Evolutionary conservation across 139 green algal species (phyloP).

Genomic region (Micractinium conductrix): DNA sequence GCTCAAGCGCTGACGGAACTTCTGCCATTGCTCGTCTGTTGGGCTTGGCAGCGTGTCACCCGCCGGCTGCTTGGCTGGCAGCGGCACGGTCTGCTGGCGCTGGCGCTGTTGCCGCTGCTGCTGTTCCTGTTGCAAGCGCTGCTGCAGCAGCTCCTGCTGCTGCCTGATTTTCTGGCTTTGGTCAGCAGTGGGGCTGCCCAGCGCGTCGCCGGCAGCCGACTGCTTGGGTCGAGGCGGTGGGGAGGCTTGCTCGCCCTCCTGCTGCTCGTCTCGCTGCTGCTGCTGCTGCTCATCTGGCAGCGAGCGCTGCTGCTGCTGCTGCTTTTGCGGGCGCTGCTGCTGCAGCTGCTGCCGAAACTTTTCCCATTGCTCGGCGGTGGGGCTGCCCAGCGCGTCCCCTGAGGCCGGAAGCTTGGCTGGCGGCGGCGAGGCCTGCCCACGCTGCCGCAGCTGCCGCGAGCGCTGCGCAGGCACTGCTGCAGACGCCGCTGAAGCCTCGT

Average conservation of each 20-base stretch:
- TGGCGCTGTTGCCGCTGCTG: too few species aligned
- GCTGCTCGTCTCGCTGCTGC: background rate
- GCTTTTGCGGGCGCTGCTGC: background rate
- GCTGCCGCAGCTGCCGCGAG: background rate
- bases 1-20: too few species aligned
- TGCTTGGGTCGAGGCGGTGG: too few species aligned
- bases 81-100: too few species aligned
- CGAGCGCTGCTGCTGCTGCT: background rate
- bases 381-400: constrained; percentile 9
- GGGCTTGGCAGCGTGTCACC: too few species aligned
- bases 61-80: too few species aligned
- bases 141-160: background rate
- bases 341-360: background rate
- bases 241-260: too few species aligned
- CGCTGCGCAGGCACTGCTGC: background rate
- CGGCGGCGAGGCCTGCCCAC: background rate
- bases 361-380: constrained; percentile 25
- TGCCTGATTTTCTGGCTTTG: background rate
- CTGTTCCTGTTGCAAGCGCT: too few species aligned
- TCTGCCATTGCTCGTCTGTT: too few species aligned
- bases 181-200: too few species aligned
- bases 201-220: too few species aligned
- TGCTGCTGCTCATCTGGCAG: background rate
- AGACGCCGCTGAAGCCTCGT: background rate
- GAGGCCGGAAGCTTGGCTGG: background rate